Evolutionary conservation across 1,284 basidiomycete species (phyloP), one percentile per base, ranked within the genome.

Genomic region (Cutaneotrichosporon cutaneum): DNA sequence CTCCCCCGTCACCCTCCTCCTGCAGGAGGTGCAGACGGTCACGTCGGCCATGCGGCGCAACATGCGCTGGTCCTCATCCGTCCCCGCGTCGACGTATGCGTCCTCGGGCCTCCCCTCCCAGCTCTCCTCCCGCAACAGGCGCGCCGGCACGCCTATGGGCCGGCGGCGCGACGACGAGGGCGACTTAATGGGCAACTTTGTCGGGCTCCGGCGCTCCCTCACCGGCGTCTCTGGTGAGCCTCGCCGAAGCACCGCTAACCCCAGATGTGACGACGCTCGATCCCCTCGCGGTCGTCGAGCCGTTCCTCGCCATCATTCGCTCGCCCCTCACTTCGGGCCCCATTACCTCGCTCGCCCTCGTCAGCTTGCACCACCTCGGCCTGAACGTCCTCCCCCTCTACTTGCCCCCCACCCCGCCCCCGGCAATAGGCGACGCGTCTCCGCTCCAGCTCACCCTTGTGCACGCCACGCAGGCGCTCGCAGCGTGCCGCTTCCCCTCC

Each of bases 21-120:
- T 77, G 36, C 78, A 80, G 66, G 94, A 98, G 83, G 90, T 97
- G 67, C 84, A 94, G 59, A 85, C 92, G 13, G 90, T 99, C 69
- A 96, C 93, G 45, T 92, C 93, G 4, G 85, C 87, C n/a, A 96
- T 99, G 92, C 90, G 95, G 77, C 92, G 94, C 82, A 95, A 95
- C 80, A 92, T 92, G 54, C 87, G 93, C 55, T 95, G 93, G 93
- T 54, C 52, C 14, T 88, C 92, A 16, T 85, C 88, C 3, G 67
- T 72, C 5, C 71, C 75, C 24, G 65, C 72, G 1, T 70, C 73
- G 1, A 69, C 66, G 0, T 76, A 72, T 52, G 50, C 63, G 26
- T 63, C 70, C 4, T 51, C 69, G 0, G 61, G 70, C 10, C 54
- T 72, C 3, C 72, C 71, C n/a, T 68, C 74, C 3, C 69, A 70